Conservation (phyloP, 2,329 filamentous ascomycete species). For the Sphaerostilbella broomeana region DNA sequence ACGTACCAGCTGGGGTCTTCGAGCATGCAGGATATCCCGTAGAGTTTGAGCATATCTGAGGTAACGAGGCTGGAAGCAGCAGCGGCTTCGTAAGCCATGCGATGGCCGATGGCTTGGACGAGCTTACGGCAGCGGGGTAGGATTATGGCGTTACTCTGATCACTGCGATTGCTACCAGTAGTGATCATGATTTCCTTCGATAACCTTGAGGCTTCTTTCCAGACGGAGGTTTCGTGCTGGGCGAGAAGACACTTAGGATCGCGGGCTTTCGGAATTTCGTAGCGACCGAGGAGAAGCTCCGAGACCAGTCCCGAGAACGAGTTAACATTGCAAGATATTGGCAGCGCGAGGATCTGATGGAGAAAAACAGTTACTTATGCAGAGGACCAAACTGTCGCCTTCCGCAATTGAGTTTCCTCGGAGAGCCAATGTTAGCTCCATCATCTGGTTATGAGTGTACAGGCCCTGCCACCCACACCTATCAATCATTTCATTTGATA, state of each 20-base stretch:
- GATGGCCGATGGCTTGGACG: conserved; percentile 21
- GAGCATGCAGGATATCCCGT: conserved; percentile 12
- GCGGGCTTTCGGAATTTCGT: conserved; percentile 15
- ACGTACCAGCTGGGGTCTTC: conserved; percentile 15
- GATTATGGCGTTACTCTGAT: too few relatives aligned
- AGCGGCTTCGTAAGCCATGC: conserved; percentile 26
- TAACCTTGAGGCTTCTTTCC: conserved; percentile 20
- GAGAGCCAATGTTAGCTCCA: conserved; percentile 15
- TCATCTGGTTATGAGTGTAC: conserved; percentile 20
- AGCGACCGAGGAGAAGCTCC: conserved; percentile 22
- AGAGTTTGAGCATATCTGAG: conserved; percentile 11
- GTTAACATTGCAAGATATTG: too few relatives aligned
- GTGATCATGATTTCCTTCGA: conserved; percentile 7
- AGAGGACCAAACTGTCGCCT: conserved; percentile 22
- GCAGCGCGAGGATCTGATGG: neutral
- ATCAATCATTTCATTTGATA: conserved; percentile 19
- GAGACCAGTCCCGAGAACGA: conserved; percentile 18
- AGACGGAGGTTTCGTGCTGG: conserved; percentile 18
- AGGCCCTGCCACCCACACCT: conserved; percentile 25
- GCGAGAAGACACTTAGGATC: conserved; percentile 17
- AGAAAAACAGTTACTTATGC: conserved; percentile 21
- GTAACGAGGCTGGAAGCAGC: conserved; percentile 8
- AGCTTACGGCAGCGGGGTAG: conserved; percentile 21
- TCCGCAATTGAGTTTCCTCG: conserved; percentile 23
- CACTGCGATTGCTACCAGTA: too few relatives aligned